These are phyloP conservation scores for Spathaspora sp. DNA, from an alignment of 805 yeast species.

Conservation along the genomic window DNA sequence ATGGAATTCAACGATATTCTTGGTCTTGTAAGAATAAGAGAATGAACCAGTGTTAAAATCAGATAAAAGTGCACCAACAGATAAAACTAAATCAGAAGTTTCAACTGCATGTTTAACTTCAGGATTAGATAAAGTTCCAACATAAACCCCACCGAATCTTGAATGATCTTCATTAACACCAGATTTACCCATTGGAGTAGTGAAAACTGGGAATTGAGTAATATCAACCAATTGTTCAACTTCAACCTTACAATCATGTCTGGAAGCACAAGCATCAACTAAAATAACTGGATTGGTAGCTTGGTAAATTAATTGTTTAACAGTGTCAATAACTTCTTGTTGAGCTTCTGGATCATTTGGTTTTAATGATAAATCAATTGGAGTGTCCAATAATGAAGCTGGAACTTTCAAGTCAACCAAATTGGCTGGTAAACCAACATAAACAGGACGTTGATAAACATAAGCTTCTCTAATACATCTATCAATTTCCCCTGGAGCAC, in stretches of 20 bases:
- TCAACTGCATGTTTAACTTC: conserved; percentile 37
- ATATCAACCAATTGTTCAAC: conserved; percentile 57
- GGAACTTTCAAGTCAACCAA: conserved; percentile 65
- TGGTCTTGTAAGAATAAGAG: conserved; percentile 71
- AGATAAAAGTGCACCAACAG: conserved; percentile 79
- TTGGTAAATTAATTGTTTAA: conserved; percentile 47
- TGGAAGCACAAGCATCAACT: conserved; percentile 83
- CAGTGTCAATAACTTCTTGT: conserved; percentile 31
- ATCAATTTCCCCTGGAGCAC: conserved; percentile 73
- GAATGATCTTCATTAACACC: conserved; percentile 68
- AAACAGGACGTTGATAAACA: conserved; percentile 74
- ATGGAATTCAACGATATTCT: conserved; percentile 75
- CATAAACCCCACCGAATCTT: conserved; percentile 81
- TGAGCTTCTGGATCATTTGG: conserved; percentile 35
- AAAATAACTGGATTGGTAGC: conserved; percentile 72
- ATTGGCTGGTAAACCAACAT: conserved; percentile 80
- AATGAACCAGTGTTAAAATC: conserved; percentile 91
- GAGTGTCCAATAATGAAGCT: conserved; percentile 52
- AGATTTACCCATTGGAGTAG: conserved; percentile 90
- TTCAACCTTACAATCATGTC: conserved; percentile 69
- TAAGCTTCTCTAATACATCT: conserved; percentile 69
- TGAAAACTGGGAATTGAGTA: conserved; percentile 78
- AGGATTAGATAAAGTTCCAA: conserved; percentile 67
- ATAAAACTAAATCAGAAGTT: conserved; percentile 61
- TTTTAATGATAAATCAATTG: conserved; percentile 55